Base-by-base conservation (phyloP, 345 rosid species). In the Diplotaxis tenuifolia region DNA sequence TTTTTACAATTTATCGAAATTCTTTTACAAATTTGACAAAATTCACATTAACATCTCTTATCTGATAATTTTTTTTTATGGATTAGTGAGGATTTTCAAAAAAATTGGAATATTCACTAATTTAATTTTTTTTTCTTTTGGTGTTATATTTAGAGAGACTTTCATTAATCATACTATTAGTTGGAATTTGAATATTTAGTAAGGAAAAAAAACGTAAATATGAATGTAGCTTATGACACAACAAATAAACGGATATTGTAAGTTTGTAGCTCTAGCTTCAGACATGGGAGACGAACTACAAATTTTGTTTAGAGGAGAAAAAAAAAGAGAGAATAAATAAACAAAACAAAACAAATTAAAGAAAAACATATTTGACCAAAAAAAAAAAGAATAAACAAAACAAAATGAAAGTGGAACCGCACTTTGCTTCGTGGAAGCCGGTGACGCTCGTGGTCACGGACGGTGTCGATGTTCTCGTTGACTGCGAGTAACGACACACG, bases 341-440 rank as follows among this genome's bases (percentile, higher is more conserved):
- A n/a, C n/a, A n/a, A n/a, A 58, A 29, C 18, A 25, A 56, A 40
- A n/a, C n/a, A 27, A 27, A 5, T 27, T 5, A 14, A 4, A 40
- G 10, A 54, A 21, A 11, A 52, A 11, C 2, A 20, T n/a, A n/a
- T n/a, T n/a, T n/a, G n/a, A n/a, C n/a, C n/a, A n/a, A n/a, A n/a
- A n/a, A n/a, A n/a, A n/a, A n/a, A n/a, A n/a, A n/a, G n/a, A n/a
- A n/a, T n/a, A n/a, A n/a, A n/a, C n/a, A n/a, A 58, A 15, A 1
- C 9, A 28, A 7, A 28, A 60, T 3, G 66, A 62, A 62, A 61
- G 28, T 6, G 50, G 21, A 2, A 36, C 29, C 18, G 29, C 12
- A 62, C 29, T 62, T 36, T 36, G 50, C 29, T 36, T 62, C 66
- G 50, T 36, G 50, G 66, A 62, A 36, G 66, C 28, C 14, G 49